Evolutionary conservation across 176 grass and related monocot genomes (phyloP).

Genomic region (Aegilops speltoides): DNA sequence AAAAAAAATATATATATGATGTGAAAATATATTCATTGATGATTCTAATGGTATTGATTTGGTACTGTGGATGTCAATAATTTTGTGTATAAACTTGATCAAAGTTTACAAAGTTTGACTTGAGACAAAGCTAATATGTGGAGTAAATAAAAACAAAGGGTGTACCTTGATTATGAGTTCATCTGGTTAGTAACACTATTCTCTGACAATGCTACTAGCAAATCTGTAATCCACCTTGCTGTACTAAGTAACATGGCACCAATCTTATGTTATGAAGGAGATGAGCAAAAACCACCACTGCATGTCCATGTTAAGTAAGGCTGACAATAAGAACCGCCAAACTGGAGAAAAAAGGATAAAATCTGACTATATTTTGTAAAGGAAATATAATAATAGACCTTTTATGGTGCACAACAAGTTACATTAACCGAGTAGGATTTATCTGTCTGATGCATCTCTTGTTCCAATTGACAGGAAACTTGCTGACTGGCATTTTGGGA

Average conservation of each 20-base stretch:
- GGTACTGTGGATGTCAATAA: too few relatives aligned
- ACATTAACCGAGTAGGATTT: slow-evolving; percentile 28
- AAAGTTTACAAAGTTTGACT: too few relatives aligned
- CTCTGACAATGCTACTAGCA: background rate
- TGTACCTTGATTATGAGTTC: background rate
- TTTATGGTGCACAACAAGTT: background rate
- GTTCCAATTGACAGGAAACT: slow-evolving; percentile 88
- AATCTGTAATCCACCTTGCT: background rate
- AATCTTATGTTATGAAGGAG: background rate
- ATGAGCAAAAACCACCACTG: background rate
- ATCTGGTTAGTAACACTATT: background rate
- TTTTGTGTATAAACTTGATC: too few relatives aligned
- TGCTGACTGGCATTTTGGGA: slow-evolving; percentile 97
- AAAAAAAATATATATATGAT: too few relatives aligned
- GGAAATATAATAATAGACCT: background rate
- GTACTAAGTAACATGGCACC: background rate
- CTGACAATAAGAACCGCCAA: background rate
- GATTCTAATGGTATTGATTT: too few relatives aligned
- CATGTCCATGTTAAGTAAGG: background rate
- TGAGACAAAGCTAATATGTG: too few relatives aligned
- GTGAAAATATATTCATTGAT: too few relatives aligned
- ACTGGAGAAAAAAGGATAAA: background rate
- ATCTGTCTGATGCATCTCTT: slow-evolving; percentile 66
- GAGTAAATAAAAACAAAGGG: too few relatives aligned
- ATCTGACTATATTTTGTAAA: background rate